Evolutionary conservation across 2,329 filamentous ascomycete genomes (phyloP), one percentile per base, ranked within the genome.

Genomic region (Hypoxylon sp.): DNA sequence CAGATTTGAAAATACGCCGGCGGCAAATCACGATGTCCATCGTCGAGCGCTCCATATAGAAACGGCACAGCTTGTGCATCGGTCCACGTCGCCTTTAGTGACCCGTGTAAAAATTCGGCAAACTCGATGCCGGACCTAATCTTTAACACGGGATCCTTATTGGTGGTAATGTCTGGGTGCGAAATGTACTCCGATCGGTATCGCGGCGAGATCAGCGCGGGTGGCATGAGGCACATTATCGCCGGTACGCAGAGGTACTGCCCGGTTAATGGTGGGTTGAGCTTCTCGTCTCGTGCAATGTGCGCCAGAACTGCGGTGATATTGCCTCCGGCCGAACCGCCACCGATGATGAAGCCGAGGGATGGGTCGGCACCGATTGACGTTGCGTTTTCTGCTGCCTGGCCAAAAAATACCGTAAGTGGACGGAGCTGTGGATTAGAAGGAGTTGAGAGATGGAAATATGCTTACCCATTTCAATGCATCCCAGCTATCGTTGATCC

Each of bases 1-100:
- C 80, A 82, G 0, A 86, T 78, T 71, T 87, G 84, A 1, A 88
- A 76, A 72, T 86, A 88, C 0, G 83, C 80, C 2, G 77, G 79
- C 3, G 85, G 84, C 24, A 86, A 75, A 3, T 71, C 78, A 2
- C 70, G 67, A 53, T 81, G 77, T 9, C 71, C 73, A 5, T 44
- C 33, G 5, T 67, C 57, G 11, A 26, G 33, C n/a, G 46, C 57
- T 8, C 73, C 71, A 39, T 70, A 75, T 3, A 65, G 66, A 24
- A 75, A 73, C 5, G 74, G 74, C 29, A 69, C 70, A 19, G 73
- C 37, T 17, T 69, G 71, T 19, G 70, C 69, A 29, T 69, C 69
- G 17, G 58, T n/a, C 47, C 65, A 60, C 14, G 67, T 52, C 26
- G 42, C 67, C 19, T 57, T 39, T 2, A 74, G 60, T 5, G 29